Conservation (phyloP, 176 grass and related monocot species). For the Sorghum bicolor region Sorghum_bicolor_NCBIv3 NC_012874.2:69263501-69264000, state of each 20-base stretch:
- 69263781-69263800: conserved; percentile 15
- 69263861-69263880: not conserved
- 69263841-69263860: no score
- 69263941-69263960: not conserved
- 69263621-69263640: conserved; percentile 51
- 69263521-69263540: conserved; percentile 49
- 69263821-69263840: not conserved
- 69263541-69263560: conserved; percentile 59
- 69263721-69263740: not conserved
- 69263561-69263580: conserved; percentile 87
- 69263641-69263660: conserved; percentile 31
- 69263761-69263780: not conserved
- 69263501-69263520: conserved; percentile 24
- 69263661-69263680: conserved; percentile 57
- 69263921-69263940: not conserved
- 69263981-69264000: not conserved
- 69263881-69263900: not conserved
- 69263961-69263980: not conserved
- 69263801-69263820: not conserved
- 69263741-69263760: not conserved
- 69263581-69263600: conserved; percentile 62
- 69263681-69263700: conserved; percentile 35
- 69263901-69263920: not conserved
- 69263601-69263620: conserved; percentile 79
- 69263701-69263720: conserved; percentile 26